Evolutionary conservation across 768 basidiomycete genomes (phyloP).

Genomic region (Suillus discolor): DNA sequence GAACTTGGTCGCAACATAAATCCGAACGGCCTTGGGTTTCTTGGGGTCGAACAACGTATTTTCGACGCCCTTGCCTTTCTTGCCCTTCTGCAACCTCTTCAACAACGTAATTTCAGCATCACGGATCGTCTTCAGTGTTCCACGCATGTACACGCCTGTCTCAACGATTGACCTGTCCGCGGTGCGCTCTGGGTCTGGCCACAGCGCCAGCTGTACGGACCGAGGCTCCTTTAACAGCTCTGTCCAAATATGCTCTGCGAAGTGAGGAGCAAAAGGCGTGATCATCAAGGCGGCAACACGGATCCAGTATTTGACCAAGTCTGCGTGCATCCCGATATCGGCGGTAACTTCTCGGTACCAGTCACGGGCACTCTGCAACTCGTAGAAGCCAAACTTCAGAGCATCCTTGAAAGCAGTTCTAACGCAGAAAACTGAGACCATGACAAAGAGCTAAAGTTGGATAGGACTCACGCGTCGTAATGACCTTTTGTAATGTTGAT

Average conservation of each 20-base stretch:
- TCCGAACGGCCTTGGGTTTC: constrained; percentile 78
- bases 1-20: constrained; percentile 91
- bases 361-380: constrained; percentile 88
- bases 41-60: constrained; percentile 76
- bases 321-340: constrained; percentile 89
- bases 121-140: constrained; percentile 87
- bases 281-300: constrained; percentile 77
- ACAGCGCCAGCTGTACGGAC: constrained; percentile 82
- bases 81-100: constrained; percentile 81
- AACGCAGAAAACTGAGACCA: constrained; percentile 8
- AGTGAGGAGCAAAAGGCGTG: constrained; percentile 90
- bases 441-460: background rate
- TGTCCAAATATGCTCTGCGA: constrained; percentile 89
- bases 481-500: constrained; percentile 80
- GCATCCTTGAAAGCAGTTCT: constrained; percentile 97
- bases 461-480: constrained; percentile 71
- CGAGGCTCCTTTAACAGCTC: constrained; percentile 69
- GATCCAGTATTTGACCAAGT: constrained; percentile 87
- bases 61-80: constrained; percentile 51
- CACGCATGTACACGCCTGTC: constrained; percentile 83
- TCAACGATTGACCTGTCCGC: constrained; percentile 72
- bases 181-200: constrained; percentile 67
- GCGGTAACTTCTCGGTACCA: constrained; percentile 95
- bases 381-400: constrained; percentile 94
- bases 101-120: constrained; percentile 80